A percentile compares a stretch with the other conserved stretches of the same genome.
Conservation (phyloP, 2,329 filamentous ascomycete genomes). For the Fusarium keratoplasticum region DNA sequence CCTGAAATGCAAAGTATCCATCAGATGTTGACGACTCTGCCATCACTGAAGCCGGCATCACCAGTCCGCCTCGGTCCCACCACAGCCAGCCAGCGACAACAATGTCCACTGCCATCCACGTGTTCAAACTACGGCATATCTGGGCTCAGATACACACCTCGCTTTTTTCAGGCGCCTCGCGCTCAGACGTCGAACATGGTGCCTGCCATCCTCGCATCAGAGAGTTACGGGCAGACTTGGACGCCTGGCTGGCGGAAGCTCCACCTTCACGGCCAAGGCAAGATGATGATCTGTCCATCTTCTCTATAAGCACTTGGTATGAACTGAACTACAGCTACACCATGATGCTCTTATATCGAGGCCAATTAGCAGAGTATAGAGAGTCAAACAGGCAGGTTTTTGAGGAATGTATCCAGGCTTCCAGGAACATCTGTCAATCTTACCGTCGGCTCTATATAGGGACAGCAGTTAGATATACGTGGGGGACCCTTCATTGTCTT, state of each 20-base stretch:
- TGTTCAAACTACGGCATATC: slow-evolving; percentile 8
- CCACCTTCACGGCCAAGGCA: not conserved
- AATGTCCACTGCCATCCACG: slow-evolving; percentile 14
- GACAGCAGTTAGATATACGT: slow-evolving; percentile 17
- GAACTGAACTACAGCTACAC: slow-evolving; percentile 29
- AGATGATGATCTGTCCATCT: not conserved
- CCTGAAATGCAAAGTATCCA: not conserved
- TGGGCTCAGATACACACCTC: slow-evolving; percentile 11
- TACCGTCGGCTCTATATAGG: slow-evolving; percentile 36
- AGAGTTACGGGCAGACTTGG: not conserved
- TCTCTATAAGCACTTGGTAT: not conserved
- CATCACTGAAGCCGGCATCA: not conserved
- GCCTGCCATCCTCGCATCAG: not conserved
- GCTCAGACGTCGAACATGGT: not conserved
- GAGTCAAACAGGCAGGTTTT: slow-evolving; percentile 31
- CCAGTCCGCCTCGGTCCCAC: not conserved
- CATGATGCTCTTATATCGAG: slow-evolving; percentile 39
- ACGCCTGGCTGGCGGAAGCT: not conserved
- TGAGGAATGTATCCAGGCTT: slow-evolving; percentile 31
- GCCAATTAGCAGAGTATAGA: slow-evolving; percentile 28
- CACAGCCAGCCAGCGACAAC: not conserved
- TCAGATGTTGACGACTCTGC: slow-evolving; percentile 9
- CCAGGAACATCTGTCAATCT: slow-evolving; percentile 21
- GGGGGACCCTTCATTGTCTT: slow-evolving; percentile 11
- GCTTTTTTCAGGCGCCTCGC: not conserved